These are phyloP conservation scores for Gleditsia sinensis DNA, from an alignment of 306 rosid genomes.

Conservation along the genomic window DNA sequence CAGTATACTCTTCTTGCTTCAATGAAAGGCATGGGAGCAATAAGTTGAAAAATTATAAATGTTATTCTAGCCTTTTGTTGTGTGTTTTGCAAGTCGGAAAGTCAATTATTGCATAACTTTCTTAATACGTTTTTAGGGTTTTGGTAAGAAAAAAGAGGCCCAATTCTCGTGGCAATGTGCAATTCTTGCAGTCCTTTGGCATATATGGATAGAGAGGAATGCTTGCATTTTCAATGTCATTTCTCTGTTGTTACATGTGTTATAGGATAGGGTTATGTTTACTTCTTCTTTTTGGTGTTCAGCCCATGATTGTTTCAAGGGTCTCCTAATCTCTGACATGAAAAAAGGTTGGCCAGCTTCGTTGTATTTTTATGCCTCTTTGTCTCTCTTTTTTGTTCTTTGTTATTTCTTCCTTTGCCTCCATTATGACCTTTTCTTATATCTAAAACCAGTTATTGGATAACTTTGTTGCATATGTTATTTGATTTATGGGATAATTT, in stretches of 20 bases:
- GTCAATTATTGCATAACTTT: slow-evolving; percentile 22
- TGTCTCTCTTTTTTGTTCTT: not conserved
- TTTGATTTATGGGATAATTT: slow-evolving; percentile 12
- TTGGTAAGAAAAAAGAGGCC: not conserved
- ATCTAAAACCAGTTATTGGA: not conserved
- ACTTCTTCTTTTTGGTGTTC: not conserved
- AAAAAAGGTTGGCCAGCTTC: not conserved
- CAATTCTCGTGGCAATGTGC: not conserved
- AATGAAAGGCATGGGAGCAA: not conserved
- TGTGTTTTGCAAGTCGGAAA: slow-evolving; percentile 25
- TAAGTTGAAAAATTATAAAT: slow-evolving; percentile 3
- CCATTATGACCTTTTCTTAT: not conserved
- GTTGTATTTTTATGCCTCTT: not conserved
- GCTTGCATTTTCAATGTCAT: too few species aligned
- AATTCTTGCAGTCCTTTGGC: not conserved
- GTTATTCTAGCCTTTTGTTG: slow-evolving; percentile 8
- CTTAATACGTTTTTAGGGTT: not conserved
- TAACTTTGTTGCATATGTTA: slow-evolving; percentile 15
- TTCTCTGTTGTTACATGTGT: not conserved
- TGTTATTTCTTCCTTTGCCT: not conserved
- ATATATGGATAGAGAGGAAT: not conserved
- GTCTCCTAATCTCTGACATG: not conserved
- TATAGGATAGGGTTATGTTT: not conserved
- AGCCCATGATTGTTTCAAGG: not conserved
- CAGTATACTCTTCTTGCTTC: slow-evolving; percentile 43